Evolutionary conservation across 2,329 filamentous ascomycete species (phyloP), one percentile per base, ranked within the genome.

Genomic region (Aspergillus udagawae): DNA sequence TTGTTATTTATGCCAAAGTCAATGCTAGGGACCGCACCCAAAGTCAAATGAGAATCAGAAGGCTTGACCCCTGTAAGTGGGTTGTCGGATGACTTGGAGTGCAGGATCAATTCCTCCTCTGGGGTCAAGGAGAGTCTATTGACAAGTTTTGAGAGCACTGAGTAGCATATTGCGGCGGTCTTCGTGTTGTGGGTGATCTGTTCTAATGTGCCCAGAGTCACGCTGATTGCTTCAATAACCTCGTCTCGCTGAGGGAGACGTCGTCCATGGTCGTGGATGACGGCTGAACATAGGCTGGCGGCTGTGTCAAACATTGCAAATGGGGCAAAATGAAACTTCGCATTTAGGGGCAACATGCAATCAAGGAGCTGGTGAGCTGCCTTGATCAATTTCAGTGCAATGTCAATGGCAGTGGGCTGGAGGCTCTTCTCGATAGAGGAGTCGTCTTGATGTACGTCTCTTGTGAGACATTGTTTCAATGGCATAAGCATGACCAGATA

Each of bases 221-320:
- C 62, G 3, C 70, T 65, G 32, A 83, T 77, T 1, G 73, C 72
- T 50, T 72, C 63, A 23, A 79, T 62, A 17, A 80, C 70, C 17
- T 78, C 73, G 1, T 75, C 68, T 12, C 77, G 76, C 12, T 71
- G 72, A 4, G 75, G 74, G 3, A 82, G 68, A 12, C 66, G 70
- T 20, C 66, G 61, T 29, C 77, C 70, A n/a, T 69, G 64, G 56
- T 83, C 81, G 57, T 83, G 80, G 4, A 82, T 73, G 6, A 83
- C 69, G 2, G 80, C 77, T 0, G 80, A 82, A 67, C 79, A 82
- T 4, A 83, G 65, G 20, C 81, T 70, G 0, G 81, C 79, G 0
- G 80, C 75, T 0, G 79, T 80, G 58, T 83, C 80, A 49, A 83
- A 83, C 32, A 82, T 76, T 47, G 73, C 72, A 55, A 82, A 83